Conservation (phyloP, 129 eudicot species). For the Arctium lappa region DNA sequence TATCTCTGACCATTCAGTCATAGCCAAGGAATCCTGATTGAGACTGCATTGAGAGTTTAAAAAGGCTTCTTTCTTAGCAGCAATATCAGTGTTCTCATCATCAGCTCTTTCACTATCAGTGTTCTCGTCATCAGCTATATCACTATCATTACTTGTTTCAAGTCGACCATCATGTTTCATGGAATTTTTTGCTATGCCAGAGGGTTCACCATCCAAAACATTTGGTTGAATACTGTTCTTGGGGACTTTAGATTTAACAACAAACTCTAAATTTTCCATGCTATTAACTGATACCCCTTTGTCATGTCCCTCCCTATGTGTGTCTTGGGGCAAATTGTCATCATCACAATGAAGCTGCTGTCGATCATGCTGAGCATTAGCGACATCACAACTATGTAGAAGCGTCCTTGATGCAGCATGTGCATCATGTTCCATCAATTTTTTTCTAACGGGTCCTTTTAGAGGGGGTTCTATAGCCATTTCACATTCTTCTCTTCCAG, state of each 20-base stretch:
- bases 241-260: constrained; percentile 3
- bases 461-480: constrained; percentile 7
- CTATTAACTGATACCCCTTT: background rate
- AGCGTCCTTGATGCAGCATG: background rate
- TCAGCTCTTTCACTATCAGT: constrained; percentile 20
- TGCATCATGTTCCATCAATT: background rate
- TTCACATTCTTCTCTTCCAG: constrained; percentile 4
- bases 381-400: background rate
- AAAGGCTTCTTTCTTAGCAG: constrained; percentile 33
- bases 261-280: constrained; percentile 6
- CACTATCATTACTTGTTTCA: constrained; percentile 3
- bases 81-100: constrained; percentile 31
- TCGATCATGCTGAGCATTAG: background rate
- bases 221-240: background rate
- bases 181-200: background rate
- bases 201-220: background rate
- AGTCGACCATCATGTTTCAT: background rate
- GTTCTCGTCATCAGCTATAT: constrained; percentile 16
- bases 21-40: constrained; percentile 46
- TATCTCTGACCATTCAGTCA: constrained; percentile 32
- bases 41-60: constrained; percentile 41
- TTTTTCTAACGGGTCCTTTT: background rate
- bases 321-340: constrained; percentile 6
- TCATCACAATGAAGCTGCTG: background rate
- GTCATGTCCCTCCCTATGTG: constrained; percentile 1